Evolutionary conservation across 83 land plant genomes (phyloP).

Genomic region (Thuja plicata): DNA sequence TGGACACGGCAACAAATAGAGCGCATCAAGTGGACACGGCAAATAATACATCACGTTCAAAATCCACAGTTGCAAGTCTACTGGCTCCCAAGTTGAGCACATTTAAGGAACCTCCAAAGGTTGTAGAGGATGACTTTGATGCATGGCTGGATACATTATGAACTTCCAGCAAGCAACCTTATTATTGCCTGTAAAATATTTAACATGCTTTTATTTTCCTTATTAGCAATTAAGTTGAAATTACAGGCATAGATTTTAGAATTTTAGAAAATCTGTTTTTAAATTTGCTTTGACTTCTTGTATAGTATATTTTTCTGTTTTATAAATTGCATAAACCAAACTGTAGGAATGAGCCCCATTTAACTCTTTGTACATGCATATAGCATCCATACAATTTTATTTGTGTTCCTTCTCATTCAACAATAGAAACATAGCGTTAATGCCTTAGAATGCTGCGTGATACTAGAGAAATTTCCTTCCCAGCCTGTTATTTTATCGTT

Average conservation of each 20-base stretch:
- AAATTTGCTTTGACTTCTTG: not conserved
- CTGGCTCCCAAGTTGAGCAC: not conserved
- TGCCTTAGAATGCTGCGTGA: not conserved
- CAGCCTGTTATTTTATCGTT: not conserved
- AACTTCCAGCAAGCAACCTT: not conserved
- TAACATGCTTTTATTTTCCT: not conserved
- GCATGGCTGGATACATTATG: slow-evolving; percentile 54
- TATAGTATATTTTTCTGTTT: not conserved
- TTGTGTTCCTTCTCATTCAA: not conserved
- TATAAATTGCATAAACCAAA: too few species aligned
- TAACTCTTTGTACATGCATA: not conserved
- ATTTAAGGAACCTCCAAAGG: slow-evolving; percentile 15
- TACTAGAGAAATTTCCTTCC: not conserved
- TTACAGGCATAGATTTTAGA: not conserved
- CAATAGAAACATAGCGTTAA: not conserved
- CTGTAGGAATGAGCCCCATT: not conserved
- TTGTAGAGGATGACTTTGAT: slow-evolving; percentile 51
- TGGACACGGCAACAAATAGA: not conserved
- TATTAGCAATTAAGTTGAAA: not conserved
- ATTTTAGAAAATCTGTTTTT: not conserved
- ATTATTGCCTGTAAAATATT: not conserved
- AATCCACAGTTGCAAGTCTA: not conserved
- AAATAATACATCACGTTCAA: not conserved
- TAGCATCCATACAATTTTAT: not conserved
- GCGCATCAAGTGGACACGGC: not conserved